Evolutionary conservation across 2,329 filamentous ascomycete species (phyloP).

Genomic region (Aspergillus sojae): DNA sequence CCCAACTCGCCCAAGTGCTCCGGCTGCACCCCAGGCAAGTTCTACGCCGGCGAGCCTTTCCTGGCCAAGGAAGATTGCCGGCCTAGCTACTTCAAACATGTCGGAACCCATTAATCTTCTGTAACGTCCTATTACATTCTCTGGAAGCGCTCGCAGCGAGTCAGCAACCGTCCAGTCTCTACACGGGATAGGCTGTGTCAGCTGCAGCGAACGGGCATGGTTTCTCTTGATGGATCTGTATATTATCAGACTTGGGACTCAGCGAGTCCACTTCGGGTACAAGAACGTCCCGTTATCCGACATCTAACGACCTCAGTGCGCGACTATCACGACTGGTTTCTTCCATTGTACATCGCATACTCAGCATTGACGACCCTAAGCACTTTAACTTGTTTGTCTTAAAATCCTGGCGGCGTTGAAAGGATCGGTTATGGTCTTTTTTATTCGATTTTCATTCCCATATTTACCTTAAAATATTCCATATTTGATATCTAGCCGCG

Average conservation of each 20-base stretch:
- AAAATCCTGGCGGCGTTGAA: slow-evolving; percentile 22
- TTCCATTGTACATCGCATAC: slow-evolving; percentile 18
- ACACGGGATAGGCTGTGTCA: neutral
- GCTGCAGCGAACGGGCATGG: slow-evolving; percentile 7
- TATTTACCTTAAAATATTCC: slow-evolving; percentile 12
- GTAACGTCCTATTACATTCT: neutral
- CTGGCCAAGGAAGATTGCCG: slow-evolving; percentile 90
- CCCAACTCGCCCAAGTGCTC: slow-evolving; percentile 93
- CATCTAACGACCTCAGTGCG: slow-evolving; percentile 1
- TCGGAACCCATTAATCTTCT: slow-evolving; percentile 69
- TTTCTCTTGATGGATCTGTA: slow-evolving; percentile 7
- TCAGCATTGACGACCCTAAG: slow-evolving; percentile 20
- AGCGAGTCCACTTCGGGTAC: neutral
- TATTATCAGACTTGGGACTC: slow-evolving; percentile 3
- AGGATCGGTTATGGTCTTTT: slow-evolving; percentile 12
- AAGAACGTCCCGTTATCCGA: neutral
- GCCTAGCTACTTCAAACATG: slow-evolving; percentile 96
- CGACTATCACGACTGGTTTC: slow-evolving; percentile 12
- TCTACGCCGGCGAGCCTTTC: slow-evolving; percentile 86
- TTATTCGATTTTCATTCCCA: slow-evolving; percentile 14
- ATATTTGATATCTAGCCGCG: slow-evolving; percentile 21
- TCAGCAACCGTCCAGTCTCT: neutral
- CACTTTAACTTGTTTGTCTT: slow-evolving; percentile 14
- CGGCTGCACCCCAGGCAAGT: slow-evolving; percentile 80
- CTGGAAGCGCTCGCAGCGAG: neutral